A percentile compares a stretch with the other conserved stretches of the same genome.
These are phyloP conservation scores for Phoenix roebelenii DNA, from an alignment of 176 grass and related monocot species.

Conservation along the genomic window DNA sequence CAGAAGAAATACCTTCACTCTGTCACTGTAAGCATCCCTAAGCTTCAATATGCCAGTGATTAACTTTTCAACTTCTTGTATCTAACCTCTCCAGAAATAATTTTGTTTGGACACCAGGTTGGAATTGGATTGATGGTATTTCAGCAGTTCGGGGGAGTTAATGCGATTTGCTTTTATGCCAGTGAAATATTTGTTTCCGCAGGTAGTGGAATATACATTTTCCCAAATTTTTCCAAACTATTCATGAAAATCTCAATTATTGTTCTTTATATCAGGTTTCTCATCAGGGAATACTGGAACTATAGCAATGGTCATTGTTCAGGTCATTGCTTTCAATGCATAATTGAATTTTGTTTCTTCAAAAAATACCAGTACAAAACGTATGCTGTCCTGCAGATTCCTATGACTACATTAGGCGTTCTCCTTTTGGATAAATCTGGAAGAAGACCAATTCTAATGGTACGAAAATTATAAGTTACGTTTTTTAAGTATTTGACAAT, in stretches of 20 bases:
- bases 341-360: constrained; percentile 10
- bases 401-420: constrained; percentile 65
- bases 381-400: constrained; percentile 41
- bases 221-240: not conserved
- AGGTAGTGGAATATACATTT: constrained; percentile 30
- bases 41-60: not conserved
- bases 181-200: constrained; percentile 93
- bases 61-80: no score
- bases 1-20: constrained; percentile 57
- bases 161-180: constrained; percentile 79
- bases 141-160: constrained; percentile 88
- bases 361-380: not conserved
- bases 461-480: constrained; percentile 6
- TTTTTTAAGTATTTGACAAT: not conserved
- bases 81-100: no score
- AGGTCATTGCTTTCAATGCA: constrained; percentile 25
- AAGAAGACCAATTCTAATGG: constrained; percentile 75
- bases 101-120: constrained; percentile 25
- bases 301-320: constrained; percentile 62
- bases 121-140: constrained; percentile 76
- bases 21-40: constrained; percentile 39
- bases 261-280: constrained; percentile 46
- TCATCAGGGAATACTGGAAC: constrained; percentile 67
- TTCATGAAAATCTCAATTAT: not conserved
- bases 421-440: constrained; percentile 74